phyloP scores from a whole-genome alignment of 495 filamentous ascomycete genomes.

The Neurospora sp. region DNA sequence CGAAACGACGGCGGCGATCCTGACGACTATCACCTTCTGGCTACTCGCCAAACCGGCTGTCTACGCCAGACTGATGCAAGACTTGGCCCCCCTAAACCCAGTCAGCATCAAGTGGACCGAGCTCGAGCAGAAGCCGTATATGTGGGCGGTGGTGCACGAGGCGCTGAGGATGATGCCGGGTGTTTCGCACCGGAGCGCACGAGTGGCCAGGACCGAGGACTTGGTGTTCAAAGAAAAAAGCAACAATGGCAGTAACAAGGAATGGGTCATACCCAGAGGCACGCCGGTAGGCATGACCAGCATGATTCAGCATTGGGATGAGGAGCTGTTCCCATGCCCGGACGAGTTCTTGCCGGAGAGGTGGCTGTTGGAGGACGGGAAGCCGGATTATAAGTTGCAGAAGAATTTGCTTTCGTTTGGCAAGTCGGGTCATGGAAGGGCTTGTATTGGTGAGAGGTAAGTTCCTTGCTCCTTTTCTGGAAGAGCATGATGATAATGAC shows the following conservation, averaged over 20 bases:
- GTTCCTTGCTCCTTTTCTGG: background rate
- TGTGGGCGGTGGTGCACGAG: constrained; percentile 35
- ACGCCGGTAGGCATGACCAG: constrained; percentile 39
- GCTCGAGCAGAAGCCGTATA: constrained; percentile 36
- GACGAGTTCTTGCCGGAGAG: constrained; percentile 39
- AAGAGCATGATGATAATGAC: no score
- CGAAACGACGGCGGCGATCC: constrained; percentile 18
- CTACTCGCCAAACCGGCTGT: constrained; percentile 18
- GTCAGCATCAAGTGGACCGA: constrained; percentile 11
- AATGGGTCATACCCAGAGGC: constrained; percentile 19
- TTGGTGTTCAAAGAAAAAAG: constrained; percentile 18
- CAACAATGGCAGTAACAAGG: constrained; percentile 21
- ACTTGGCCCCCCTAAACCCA: constrained; percentile 16
- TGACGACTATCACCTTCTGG: constrained; percentile 23
- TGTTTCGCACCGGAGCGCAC: constrained; percentile 15
- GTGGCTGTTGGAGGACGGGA: constrained; percentile 26
- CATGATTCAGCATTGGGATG: constrained; percentile 37
- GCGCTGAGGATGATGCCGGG: constrained; percentile 33
- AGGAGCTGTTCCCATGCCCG: constrained; percentile 38
- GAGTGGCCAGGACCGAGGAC: constrained; percentile 21
- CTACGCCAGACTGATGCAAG: constrained; percentile 18
- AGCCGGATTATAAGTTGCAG: constrained; percentile 25
- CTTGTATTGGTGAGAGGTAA: constrained; percentile 43
- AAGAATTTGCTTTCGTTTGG: constrained; percentile 39
- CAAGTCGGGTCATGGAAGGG: constrained; percentile 29